Conservation (phyloP, 805 yeast species). For the Kuraishia cidri region DNA sequence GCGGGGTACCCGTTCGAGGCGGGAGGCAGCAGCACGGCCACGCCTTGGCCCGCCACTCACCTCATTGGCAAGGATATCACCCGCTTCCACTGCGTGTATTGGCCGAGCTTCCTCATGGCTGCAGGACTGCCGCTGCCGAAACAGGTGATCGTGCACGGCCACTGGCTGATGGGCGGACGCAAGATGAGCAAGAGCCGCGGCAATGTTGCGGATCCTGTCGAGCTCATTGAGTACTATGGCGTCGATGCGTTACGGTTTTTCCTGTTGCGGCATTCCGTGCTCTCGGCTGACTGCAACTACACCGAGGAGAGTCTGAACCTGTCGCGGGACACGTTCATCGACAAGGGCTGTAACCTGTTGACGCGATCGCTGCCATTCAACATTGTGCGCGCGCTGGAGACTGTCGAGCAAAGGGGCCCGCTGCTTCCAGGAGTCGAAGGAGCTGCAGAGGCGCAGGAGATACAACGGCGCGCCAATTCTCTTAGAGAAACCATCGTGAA, state of each 20-base stretch:
- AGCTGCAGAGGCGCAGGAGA: constrained; percentile 15
- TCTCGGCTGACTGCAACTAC: constrained; percentile 76
- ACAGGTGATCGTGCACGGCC: constrained; percentile 82
- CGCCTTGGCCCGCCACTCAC: constrained; percentile 66
- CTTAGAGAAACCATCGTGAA: too few species aligned
- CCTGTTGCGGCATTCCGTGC: constrained; percentile 63
- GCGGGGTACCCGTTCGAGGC: constrained; percentile 40
- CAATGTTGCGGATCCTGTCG: constrained; percentile 87
- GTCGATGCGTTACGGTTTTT: constrained; percentile 69
- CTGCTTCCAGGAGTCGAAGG: too few species aligned
- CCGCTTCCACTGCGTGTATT: constrained; percentile 82
- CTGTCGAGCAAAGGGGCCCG: constrained; percentile 11
- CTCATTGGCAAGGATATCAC: constrained; percentile 88
- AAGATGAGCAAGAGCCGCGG: constrained; percentile 94
- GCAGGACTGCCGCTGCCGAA: constrained; percentile 65
- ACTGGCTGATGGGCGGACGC: constrained; percentile 83
- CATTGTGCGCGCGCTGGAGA: constrained; percentile 33
- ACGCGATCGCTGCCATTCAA: constrained; percentile 71
- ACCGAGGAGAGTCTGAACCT: constrained; percentile 43
- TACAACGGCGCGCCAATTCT: too few species aligned
- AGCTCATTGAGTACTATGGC: constrained; percentile 54
- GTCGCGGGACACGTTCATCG: constrained; percentile 59
- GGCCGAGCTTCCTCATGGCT: constrained; percentile 91
- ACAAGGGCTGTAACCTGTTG: constrained; percentile 76
- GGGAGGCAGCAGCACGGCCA: constrained; percentile 1